These are phyloP conservation scores for Hypoxylon sp. DNA, from an alignment of 2,329 filamentous ascomycete species.

Conservation along the genomic window DNA sequence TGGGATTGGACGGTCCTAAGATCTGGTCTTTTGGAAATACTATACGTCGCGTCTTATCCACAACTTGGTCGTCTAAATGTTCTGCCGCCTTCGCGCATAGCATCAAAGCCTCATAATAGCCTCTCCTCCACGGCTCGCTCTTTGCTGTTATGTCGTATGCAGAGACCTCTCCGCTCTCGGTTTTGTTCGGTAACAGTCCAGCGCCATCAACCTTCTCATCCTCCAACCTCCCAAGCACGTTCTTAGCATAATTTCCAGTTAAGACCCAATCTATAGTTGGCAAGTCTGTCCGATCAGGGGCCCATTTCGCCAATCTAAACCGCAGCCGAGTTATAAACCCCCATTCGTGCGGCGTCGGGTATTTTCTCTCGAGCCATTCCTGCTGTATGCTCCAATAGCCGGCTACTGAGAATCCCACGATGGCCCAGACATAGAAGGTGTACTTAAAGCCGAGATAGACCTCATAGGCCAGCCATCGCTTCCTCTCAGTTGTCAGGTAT, in stretches of 20 bases:
- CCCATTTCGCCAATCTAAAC: conserved; percentile 74
- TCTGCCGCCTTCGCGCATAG: conserved; percentile 82
- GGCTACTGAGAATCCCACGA: conserved; percentile 71
- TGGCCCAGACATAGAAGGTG: conserved; percentile 75
- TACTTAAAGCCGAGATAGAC: conserved; percentile 79
- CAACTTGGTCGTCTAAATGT: conserved; percentile 83
- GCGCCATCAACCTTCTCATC: conserved; percentile 77
- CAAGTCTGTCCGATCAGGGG: conserved; percentile 69
- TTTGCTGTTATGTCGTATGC: conserved; percentile 80
- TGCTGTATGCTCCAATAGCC: conserved; percentile 78
- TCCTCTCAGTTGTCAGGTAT: conserved; percentile 84
- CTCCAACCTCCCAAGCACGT: conserved; percentile 77
- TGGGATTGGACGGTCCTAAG: conserved; percentile 85
- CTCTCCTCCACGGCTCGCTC: conserved; percentile 86
- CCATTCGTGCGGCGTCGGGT: conserved; percentile 90
- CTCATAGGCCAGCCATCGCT: conserved; percentile 78
- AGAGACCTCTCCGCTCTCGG: conserved; percentile 63
- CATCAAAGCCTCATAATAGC: conserved; percentile 89
- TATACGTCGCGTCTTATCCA: conserved; percentile 75
- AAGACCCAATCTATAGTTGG: conserved; percentile 77
- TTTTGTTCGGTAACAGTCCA: conserved; percentile 70
- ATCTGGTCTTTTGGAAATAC: conserved; percentile 82
- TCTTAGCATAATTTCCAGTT: conserved; percentile 72
- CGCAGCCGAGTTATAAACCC: conserved; percentile 76
- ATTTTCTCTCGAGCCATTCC: conserved; percentile 80